Percentiles rank a stretch among this genome's conserved stretches.
Conservation (phyloP, 345 rosid genomes). For the Gossypium sturtianum region DNA sequence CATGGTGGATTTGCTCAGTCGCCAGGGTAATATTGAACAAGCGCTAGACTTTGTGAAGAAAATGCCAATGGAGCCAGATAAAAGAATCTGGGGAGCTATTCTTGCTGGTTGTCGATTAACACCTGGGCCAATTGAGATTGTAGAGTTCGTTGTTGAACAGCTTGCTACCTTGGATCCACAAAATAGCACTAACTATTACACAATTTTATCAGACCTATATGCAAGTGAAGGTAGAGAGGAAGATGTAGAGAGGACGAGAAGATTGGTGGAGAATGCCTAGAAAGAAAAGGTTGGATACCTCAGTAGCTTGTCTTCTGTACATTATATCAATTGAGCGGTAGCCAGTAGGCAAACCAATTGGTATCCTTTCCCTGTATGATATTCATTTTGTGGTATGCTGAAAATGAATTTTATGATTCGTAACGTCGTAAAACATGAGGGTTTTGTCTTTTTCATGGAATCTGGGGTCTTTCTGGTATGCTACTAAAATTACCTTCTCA, state of each 20-base stretch:
- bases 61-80: slow-evolving; percentile 33
- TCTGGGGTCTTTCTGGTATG: not conserved
- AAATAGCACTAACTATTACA: slow-evolving; percentile 14
- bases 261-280: slow-evolving; percentile 7
- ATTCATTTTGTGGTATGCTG: not conserved
- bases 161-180: slow-evolving; percentile 14
- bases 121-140: slow-evolving; percentile 16
- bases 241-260: slow-evolving; percentile 19
- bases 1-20: slow-evolving; percentile 34
- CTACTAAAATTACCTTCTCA: not conserved
- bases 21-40: slow-evolving; percentile 26
- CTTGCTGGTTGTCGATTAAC: slow-evolving; percentile 26
- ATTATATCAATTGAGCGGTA: not conserved
- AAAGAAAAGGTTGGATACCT: not conserved
- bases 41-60: slow-evolving; percentile 21
- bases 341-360: slow-evolving; percentile 2
- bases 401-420: not conserved
- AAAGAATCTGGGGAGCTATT: slow-evolving; percentile 8
- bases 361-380: not conserved
- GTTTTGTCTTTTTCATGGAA: not conserved
- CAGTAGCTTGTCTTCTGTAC: not conserved
- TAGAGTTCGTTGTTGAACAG: slow-evolving; percentile 15
- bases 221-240: slow-evolving; percentile 21
- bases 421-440: not conserved
- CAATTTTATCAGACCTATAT: slow-evolving; percentile 24